Evolutionary conservation across 2,329 filamentous ascomycete genomes (phyloP), one percentile per base, ranked within the genome.

Genomic region (Pseudogymnoascus sp.): DNA sequence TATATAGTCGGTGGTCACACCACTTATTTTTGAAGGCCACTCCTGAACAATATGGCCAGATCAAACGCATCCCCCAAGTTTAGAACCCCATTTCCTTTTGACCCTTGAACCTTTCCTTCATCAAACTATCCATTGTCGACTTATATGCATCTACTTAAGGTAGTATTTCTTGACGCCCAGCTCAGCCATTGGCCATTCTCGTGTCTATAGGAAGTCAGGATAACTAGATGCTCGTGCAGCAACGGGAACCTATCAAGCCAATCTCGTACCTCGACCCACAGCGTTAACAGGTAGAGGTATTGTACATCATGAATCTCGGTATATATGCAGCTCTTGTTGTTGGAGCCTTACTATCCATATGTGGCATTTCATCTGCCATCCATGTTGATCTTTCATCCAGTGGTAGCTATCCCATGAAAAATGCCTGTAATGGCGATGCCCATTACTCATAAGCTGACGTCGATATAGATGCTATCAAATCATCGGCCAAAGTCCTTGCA

Each of bases 401-500:
- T 34, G 50, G 50, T 56, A 56, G 28, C 50, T 56, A 56, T 34
- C 14, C 10, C 16, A 56, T 21, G 5, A 53, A 34, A 34, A 34
- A 18, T 56, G 16, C n/a, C 50, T 56, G 8, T 14, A 21, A 8
- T 34, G 50, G 50, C 10, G 12, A 16, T 16, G n/a, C n/a, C 12
- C n/a, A 56, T 34, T 2, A 18, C n/a, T 56, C 50, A 56, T 56
- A 34, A 21, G 59, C 59, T 60, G 21, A 60, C 18, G 25, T 5
- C 8, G 5, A 8, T 64, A 12, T 53, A 76, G 73, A 68, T 60
- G 74, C 73, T 6, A 70, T 76, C 62, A 75, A 73, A 64, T 59
- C 64, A 8, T 68, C 67, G 1, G 68, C 75, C 14, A 70, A 69
- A 42, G 64, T 66, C 36, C 65, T 76, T 18, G 81, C 81, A 3